Evolutionary conservation across 306 rosid species (phyloP), one percentile per base, ranked within the genome.

Genomic region (Quercus glauca): DNA sequence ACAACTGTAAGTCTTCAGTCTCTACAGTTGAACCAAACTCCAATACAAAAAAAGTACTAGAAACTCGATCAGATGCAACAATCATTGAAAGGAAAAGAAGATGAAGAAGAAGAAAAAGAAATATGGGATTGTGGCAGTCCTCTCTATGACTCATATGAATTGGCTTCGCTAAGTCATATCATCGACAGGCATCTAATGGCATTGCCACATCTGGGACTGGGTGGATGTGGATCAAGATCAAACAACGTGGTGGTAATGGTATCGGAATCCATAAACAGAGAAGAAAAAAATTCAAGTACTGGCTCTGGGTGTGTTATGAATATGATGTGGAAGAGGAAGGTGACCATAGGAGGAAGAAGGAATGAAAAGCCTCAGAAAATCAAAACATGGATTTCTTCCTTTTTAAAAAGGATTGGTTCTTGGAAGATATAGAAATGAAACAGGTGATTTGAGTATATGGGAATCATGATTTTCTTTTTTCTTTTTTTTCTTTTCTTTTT

Each of bases 81-180:
- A 11, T 73, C 23, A 85, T 19, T 68, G 85, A 74, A 76, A 81
- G 75, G 55, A 55, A 56, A 84, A 53, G 79, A 76, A 43, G 74
- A 35, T 13, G 67, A 59, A 19, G 55, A 76, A 12, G 56, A 41
- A 28, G 76, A 53, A 49, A 79, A 4, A 77, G 75, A 84, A 1
- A 63, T 90, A 71, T 94, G 98, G 97, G 98, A 94, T 73, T 94
- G 98, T 85, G 97, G 94, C 0, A 94, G 97, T 55, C 94, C 94
- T 18, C 69, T 92, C n/a, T 94, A 94, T 80, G 98, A 94, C 69
- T 88, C 97, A 14, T 65, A 86, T 84, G 97, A 94, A 68, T 77
- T 90, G 86, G 90, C 68, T n/a, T 81, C 92, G 4, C 70, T 92
- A 33, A 82, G 77, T 82, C 87, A 92, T 80, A 69, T 87, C 9